Base-by-base conservation (phyloP, 2,329 filamentous ascomycete species). In the Anthostomella pinea region DNA sequence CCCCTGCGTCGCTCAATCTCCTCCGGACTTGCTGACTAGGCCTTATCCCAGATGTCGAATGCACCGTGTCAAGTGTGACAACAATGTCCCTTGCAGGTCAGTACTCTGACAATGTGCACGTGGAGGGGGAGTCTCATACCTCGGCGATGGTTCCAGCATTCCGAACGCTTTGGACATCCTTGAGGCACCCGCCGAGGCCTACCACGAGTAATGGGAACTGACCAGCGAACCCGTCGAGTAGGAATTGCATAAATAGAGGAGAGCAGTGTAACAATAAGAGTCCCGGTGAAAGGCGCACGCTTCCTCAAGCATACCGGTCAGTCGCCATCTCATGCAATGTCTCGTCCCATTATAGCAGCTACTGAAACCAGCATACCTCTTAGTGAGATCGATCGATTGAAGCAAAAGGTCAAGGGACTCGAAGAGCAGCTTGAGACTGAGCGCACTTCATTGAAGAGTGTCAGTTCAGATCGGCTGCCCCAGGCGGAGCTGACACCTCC, bases 51-150 rank as follows among this genome's bases (percentile, higher is more conserved):
- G 60, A 53, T 69, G 66, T 43, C 64, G 65, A 3, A 52, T 61
- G 29, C 58, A 67, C 34, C 60, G 66, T 11, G 57, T 66, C 32
- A 68, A 67, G 47, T 69, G 66, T 47, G 64, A 68, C 46, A 59
- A 56, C 33, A 52, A 53, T 16, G 43, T 56, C 33, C 66, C 66
- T 8, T 69, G 66, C 49, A 49, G 46, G 45, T 48, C 27, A 48
- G 45, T 48, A 42, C 16, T 35, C 26, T 10, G 27, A 26, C 20
- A 16, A 8, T 34, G 27, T 23, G 31, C 29, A 24, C 13, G 6
- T 8, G 6, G 25, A n/a, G 27, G 35, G 20, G 30, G 18, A 13
- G 21, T 27, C 29, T n/a, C n/a, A n/a, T n/a, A n/a, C n/a, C n/a
- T n/a, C n/a, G n/a, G n/a, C 31, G 28, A 15, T 27, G 32, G 32